Evolutionary conservation across 2,329 filamentous ascomycete genomes (phyloP).

Genomic region (Colletotrichum chlorophyti): DNA sequence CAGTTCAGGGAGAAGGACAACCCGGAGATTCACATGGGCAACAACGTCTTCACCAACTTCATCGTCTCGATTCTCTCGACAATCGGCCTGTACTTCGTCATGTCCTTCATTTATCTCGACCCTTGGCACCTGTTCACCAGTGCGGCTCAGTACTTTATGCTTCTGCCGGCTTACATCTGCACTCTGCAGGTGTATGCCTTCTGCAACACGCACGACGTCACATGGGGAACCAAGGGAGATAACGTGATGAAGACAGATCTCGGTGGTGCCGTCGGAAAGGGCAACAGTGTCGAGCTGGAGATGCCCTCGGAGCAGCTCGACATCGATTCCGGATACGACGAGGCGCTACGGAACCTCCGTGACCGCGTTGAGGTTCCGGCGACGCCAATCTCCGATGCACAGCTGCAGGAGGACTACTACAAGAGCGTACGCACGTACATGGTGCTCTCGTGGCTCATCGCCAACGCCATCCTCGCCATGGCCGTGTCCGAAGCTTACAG

Average conservation of each 20-base stretch:
- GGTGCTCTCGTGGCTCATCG: slow-evolving; percentile 92
- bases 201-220: slow-evolving; percentile 98
- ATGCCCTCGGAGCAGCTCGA: slow-evolving; percentile 98
- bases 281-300: slow-evolving; percentile 84
- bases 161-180: slow-evolving; percentile 94
- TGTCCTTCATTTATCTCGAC: slow-evolving; percentile 95
- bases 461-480: slow-evolving; percentile 94
- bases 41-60: slow-evolving; percentile 94
- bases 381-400: slow-evolving; percentile 69
- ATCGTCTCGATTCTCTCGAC: slow-evolving; percentile 91
- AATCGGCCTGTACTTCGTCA: slow-evolving; percentile 92
- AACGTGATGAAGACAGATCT: slow-evolving; percentile 94
- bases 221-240: slow-evolving; percentile 98
- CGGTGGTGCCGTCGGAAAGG: slow-evolving; percentile 81
- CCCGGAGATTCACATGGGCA: slow-evolving; percentile 63
- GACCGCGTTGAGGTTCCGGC: slow-evolving; percentile 85
- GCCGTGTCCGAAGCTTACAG: slow-evolving; percentile 86
- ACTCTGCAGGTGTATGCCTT: slow-evolving; percentile 98
- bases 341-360: slow-evolving; percentile 92
- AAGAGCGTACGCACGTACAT: slow-evolving; percentile 97
- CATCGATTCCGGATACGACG: slow-evolving; percentile 97
- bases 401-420: slow-evolving; percentile 98
- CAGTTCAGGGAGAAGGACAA: slow-evolving; percentile 68
- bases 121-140: slow-evolving; percentile 99
- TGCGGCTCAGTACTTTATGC: slow-evolving; percentile 87